A percentile compares a stretch with the other conserved stretches of the same genome.
Evolutionary conservation across 257 asterid species (phyloP).

Genomic region (Solanum dulcamara): DNA sequence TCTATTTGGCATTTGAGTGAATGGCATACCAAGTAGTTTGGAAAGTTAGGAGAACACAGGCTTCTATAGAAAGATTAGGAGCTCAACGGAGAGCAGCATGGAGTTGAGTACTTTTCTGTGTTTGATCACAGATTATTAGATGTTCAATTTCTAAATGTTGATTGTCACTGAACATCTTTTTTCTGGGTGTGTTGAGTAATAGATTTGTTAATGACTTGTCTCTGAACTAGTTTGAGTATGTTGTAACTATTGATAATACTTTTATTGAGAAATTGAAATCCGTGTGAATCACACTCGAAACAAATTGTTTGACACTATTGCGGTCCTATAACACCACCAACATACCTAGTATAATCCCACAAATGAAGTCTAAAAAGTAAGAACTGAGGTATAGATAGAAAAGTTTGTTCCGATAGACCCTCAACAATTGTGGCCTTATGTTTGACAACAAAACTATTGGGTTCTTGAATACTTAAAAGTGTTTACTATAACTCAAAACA

Average conservation of each 20-base stretch:
- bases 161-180: background rate
- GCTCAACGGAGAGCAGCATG: background rate
- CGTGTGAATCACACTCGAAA: too few species aligned
- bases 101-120: background rate
- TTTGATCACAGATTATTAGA: background rate
- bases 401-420: background rate
- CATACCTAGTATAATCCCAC: background rate
- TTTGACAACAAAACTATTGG: background rate
- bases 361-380: background rate
- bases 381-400: background rate
- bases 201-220: background rate
- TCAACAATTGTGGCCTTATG: background rate
- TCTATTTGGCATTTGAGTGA: background rate
- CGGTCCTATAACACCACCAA: too few species aligned
- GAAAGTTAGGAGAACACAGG: background rate
- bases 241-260: background rate
- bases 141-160: background rate
- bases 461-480: background rate
- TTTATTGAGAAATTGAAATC: too few species aligned
- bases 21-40: background rate
- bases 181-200: background rate
- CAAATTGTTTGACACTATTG: too few species aligned
- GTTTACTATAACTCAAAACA: too few species aligned
- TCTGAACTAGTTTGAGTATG: background rate
- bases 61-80: background rate